Base-by-base conservation (phyloP, 352 stramenopile species). In the Plasmopara muralis region DNA sequence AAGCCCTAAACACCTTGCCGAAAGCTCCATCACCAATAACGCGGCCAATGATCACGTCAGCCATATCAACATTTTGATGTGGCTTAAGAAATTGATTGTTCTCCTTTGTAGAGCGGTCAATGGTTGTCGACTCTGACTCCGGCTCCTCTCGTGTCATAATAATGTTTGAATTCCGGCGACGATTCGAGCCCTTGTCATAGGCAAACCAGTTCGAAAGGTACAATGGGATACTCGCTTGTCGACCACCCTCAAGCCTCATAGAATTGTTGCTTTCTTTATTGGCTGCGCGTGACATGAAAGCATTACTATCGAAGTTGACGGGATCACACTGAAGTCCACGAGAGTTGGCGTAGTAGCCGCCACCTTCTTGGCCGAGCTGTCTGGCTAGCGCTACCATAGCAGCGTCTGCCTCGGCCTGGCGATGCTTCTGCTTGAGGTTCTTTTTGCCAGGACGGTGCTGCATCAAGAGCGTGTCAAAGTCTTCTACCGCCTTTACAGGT, bases 11-110 rank as follows among this genome's bases (percentile, higher is more conserved):
- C 33, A 93, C 82, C 51, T 86, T 85, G 9, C 79, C 82, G 42
- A 93, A 93, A 9, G 82, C 82, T 34, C 82, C 82, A 68, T 89
- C 72, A 28, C 82, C 82, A 16, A 93, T 85, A 7, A 89, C 67
- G 25, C 62, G 58, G 8, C 67, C 70, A 9, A 90, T 55, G 14
- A 55, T 30, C 5, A 93, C 58, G 43, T 93, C 77, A 5, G 54
- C 53, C 62, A 86, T 82, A 53, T 84, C 53, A 45, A 92, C 82
- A 40, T 66, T 78, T 52, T 71, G 62, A 39, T 77, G 74, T 2
- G 68, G 62, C 45, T 68, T 64, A 25, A 66, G 62, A 28, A 68
- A 72, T 35, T 64, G 54, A 18, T 60, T 29, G 5, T 67, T 45
- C 12, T 61, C 62, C 30, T 18, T 44, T 15, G 47, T 18, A 35